These are phyloP conservation scores for Zoysia pacifica DNA, from an alignment of 176 grass and related monocot species.

Conservation along the genomic window DNA sequence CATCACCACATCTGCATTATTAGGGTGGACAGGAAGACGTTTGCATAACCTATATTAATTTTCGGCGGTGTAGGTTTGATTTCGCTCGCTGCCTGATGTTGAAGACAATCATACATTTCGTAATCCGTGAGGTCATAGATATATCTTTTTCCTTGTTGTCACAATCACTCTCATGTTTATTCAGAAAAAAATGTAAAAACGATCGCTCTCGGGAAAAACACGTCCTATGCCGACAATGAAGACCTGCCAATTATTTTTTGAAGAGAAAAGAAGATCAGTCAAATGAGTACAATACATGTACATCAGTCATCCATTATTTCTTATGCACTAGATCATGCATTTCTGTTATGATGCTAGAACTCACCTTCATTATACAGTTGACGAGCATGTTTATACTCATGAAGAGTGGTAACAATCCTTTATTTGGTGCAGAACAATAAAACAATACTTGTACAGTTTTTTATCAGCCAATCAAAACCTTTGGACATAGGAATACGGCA, in stretches of 20 bases:
- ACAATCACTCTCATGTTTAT: background rate
- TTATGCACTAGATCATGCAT: too few relatives aligned
- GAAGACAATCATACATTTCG: background rate
- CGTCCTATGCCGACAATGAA: background rate
- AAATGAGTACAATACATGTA: too few relatives aligned
- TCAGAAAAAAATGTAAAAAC: background rate
- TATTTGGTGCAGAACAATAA: background rate
- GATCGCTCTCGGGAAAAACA: conserved; percentile 20
- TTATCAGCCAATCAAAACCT: background rate
- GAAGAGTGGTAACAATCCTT: background rate
- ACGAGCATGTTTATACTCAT: background rate
- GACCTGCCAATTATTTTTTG: too few relatives aligned
- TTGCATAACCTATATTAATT: background rate
- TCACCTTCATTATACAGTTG: too few relatives aligned
- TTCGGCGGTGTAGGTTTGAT: conserved; percentile 19
- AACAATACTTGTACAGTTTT: background rate
- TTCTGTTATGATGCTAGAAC: too few relatives aligned
- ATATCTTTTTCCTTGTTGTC: background rate
- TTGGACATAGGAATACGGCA: background rate
- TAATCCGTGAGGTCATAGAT: background rate
- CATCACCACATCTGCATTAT: too few relatives aligned
- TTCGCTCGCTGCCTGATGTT: background rate
- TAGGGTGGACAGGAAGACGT: too few relatives aligned
- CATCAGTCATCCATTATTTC: too few relatives aligned
- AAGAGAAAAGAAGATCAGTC: too few relatives aligned